Evolutionary conservation across 2,329 filamentous ascomycete species (phyloP), one percentile per base, ranked within the genome.

Genomic region (Alternaria sp.): DNA sequence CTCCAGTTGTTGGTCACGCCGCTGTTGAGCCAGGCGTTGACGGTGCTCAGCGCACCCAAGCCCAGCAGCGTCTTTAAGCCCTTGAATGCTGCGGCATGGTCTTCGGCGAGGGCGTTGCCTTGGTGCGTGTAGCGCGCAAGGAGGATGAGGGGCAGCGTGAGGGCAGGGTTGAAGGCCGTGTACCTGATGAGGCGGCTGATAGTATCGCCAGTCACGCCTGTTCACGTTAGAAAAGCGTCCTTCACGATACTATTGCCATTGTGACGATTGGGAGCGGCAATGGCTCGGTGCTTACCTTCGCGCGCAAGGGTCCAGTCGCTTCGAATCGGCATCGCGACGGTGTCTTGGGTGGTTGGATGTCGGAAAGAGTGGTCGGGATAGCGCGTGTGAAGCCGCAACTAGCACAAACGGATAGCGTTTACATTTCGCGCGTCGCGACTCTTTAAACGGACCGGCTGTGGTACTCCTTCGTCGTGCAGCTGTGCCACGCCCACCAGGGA

Each of bases 71-170:
- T 77, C 71, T 85, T 86, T 60, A 92, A 77, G 45, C 84, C 81
- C 40, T 83, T 83, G 63, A 87, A 83, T 67, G 88, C 85, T 21
- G 87, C 79, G 58, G 85, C 83, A 63, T 79, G 71, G 36, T 70
- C 32, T 10, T 83, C 78, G 5, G 85, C 81, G 17, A 91, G 73
- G 55, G 86, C 80, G 59, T 84, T 82, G 53, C 90, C 90, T 67
- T 84, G 84, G 68, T 85, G 82, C n/a, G 89, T 91, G 81, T 87
- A 90, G 26, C 86, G 85, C 9, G 87, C 86, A 21, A 89, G 82
- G 5, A 92, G 83, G 47, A 92, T 72, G 23, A 92, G 81, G 1
- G 90, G 87, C 12, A 93, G 79, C 0, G 90, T 85, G 19, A 92
- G 80, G 43, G 83, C 82, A 2, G 91, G 90, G 72, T 91, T 91